Percentiles rank a stretch among this genome's conserved stretches.
phyloP scores from a whole-genome alignment of 345 rosid genomes.

The Clausena lansium region DNA sequence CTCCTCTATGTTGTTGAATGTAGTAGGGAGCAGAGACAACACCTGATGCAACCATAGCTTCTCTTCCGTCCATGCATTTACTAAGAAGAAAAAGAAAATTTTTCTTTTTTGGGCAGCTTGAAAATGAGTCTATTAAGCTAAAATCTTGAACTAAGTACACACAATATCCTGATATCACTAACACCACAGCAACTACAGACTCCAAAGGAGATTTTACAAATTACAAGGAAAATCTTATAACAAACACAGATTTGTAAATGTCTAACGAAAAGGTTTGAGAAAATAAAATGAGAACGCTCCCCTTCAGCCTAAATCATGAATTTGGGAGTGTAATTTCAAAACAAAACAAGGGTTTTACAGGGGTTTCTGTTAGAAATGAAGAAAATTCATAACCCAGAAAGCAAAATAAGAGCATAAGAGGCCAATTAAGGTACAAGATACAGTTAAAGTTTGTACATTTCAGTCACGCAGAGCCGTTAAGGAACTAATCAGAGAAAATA shows the following conservation, averaged over 20 bases:
- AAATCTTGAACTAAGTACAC: conserved; percentile 5
- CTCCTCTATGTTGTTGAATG: conserved; percentile 79
- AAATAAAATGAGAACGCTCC: conserved; percentile 6
- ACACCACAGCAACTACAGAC: neutral
- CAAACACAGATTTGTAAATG: conserved; percentile 12
- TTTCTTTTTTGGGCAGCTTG: neutral
- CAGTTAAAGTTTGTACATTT: conserved; percentile 24
- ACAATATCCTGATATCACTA: neutral
- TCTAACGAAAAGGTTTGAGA: neutral
- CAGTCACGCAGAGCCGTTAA: conserved; percentile 12
- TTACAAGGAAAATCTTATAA: conserved; percentile 16
- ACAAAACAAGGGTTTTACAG: conserved; percentile 21
- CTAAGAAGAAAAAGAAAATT: conserved; percentile 15
- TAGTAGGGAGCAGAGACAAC: conserved; percentile 66
- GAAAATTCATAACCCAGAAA: conserved; percentile 22
- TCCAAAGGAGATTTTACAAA: conserved; percentile 18
- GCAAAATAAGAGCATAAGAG: neutral
- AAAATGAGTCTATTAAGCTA: conserved; percentile 12
- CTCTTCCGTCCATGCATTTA: conserved; percentile 99
- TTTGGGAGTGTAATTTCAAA: conserved; percentile 8
- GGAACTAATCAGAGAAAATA: neutral
- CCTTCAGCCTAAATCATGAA: conserved; percentile 15
- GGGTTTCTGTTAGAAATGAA: conserved; percentile 15
- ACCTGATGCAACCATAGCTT: conserved; percentile 83
- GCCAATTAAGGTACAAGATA: neutral